Evolutionary conservation across 352 stramenopile species (phyloP).

Genomic region (Globisporangium mamillatum): DNA sequence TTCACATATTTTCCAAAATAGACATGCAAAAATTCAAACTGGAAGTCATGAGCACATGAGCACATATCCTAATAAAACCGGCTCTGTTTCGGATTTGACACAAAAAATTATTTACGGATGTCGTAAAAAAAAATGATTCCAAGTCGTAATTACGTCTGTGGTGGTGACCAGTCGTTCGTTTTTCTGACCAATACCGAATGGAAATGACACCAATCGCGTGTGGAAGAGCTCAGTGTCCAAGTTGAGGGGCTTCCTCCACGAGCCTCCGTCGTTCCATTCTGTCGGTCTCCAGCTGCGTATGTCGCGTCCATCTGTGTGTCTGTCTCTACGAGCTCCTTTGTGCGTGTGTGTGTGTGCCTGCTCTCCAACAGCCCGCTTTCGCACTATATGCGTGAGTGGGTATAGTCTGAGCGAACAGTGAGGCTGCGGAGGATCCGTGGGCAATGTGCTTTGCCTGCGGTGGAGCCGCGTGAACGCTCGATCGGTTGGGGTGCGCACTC

Average conservation of each 20-base stretch:
- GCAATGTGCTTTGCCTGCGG: conserved; percentile 30
- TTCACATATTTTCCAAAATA: not conserved
- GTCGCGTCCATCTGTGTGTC: not conserved
- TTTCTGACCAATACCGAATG: not conserved
- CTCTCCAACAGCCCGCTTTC: conserved; percentile 70
- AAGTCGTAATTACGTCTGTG: conserved; percentile 19
- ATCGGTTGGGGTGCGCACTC: conserved; percentile 17
- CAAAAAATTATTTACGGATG: not conserved
- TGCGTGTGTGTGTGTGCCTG: conserved; percentile 18
- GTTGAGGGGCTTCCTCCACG: not conserved
- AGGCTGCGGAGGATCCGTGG: conserved; percentile 27
- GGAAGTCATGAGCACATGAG: too few species aligned
- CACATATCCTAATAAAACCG: too few species aligned
- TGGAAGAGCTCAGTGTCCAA: conserved; percentile 14
- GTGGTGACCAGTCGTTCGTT: conserved; percentile 32
- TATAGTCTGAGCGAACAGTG: conserved; percentile 81
- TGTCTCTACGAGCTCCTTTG: not conserved
- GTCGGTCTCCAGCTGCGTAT: not conserved
- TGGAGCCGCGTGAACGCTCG: conserved; percentile 31
- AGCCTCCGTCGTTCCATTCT: not conserved
- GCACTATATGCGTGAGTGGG: conserved; percentile 55
- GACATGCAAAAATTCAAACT: not conserved
- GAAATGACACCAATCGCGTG: not conserved
- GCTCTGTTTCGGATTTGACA: too few species aligned
- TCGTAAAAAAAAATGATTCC: not conserved